Base-by-base conservation (phyloP, 2,329 filamentous ascomycete genomes). In the Thielaviopsis euricoi region DNA sequence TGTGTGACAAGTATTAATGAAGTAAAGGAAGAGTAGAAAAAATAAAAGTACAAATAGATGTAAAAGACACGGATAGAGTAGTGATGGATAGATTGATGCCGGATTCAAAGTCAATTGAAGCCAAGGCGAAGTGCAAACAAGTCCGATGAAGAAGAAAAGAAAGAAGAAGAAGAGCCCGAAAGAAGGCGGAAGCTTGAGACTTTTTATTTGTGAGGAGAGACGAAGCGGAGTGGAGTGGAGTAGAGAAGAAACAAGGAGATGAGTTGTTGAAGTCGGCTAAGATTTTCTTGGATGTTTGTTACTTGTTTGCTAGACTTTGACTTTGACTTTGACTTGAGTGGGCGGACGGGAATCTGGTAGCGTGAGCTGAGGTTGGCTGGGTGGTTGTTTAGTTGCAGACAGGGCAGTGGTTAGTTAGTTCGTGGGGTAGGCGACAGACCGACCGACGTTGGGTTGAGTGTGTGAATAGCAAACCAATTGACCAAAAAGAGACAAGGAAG, bases 141-240 rank as follows among this genome's bases (percentile, higher is more conserved):
- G 49, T 60, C 54, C 49, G 55, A 57, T 54, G 58, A 60, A 54
- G 55, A 57, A 54, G 54, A 57, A 56, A 53, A n/a, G 10, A 29
- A 23, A 19, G 19, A 9, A 43, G 37, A 12, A 56, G 17, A 37
- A 43, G 43, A 50, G 19, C 25, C 40, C 19, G 15, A 19, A 21
- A 53, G 49, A 49, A 59, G 57, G 52, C 43, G 53, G 57, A 52
- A n/a, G 53, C 29, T 43, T 15, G 23, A 40, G 57, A 59, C 57
- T 59, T 58, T 59, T 59, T 52, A 52, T 52, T 57, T 23, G 50
- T 52, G 49, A 49, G 13, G 5, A 12, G 15, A 43, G 37, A 43
- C 37, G 48, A 37, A 52, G 55, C 52, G 37, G 19, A 56, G 49
- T 37, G 50, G 52, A 55, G n/a, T 52, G 6, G 48, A n/a, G n/a